Evolutionary conservation across 2,329 filamentous ascomycete species (phyloP), one percentile per base, ranked within the genome.

Genomic region (Fonsecaea nubica): DNA sequence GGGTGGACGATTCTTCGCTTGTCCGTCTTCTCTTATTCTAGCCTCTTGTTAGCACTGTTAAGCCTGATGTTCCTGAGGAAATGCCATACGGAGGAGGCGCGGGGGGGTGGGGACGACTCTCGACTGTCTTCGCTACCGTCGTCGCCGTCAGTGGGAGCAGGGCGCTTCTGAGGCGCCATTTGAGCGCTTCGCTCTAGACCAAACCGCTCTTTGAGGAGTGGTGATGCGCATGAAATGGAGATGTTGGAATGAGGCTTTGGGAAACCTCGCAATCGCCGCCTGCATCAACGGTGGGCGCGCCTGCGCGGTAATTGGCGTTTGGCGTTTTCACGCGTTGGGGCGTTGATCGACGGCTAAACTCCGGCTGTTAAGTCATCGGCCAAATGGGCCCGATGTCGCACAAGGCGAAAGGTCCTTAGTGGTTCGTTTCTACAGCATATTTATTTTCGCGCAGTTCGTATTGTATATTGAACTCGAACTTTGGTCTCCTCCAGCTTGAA

Each of bases 21-120:
- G 67, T 71, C 25, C 71, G 61, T 58, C 70, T 62, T 35, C 71
- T 56, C 52, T 73, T 73, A n/a, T 63, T 64, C 68, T 69, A 42
- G 4, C 15, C 6, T 7, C 25, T 48, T 32, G 60, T 69, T n/a
- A 69, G 60, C 35, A 21, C 6, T 18, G n/a, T 36, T 8, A 13
- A 40, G 33, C 48, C 12, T 25, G 8, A 38, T 36, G 13, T 45
- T n/a, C 58, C 18, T 7, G 2, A 30, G 58, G 18, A 12, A 32
- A 32, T n/a, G 50, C 18, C 57, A 38, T 63, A 69, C 68, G 1
- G 59, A 55, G 15, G 61, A 55, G 15, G 61, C 57, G n/a, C 55
- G 63, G 25, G 59, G 53, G 8, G 67, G 57, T 32, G 61, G 57
- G 21, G 66, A 59, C 21, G 67, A 36, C 32, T 42, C 45, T 35